Evolutionary conservation across 2,329 filamentous ascomycete species (phyloP).

Genomic region (Aureobasidium sp.): DNA sequence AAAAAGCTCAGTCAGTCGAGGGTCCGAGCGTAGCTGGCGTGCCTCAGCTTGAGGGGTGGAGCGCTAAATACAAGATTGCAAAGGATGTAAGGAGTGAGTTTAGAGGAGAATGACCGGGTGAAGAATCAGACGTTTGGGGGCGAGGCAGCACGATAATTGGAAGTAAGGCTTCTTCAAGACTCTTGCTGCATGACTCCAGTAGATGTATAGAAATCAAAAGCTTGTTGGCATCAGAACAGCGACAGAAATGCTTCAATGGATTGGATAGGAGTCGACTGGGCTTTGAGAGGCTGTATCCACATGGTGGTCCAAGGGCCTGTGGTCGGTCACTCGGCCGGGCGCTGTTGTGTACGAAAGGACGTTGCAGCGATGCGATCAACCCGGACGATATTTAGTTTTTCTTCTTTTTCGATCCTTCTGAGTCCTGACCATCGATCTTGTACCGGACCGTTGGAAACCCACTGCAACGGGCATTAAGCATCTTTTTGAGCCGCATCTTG

Average conservation of each 20-base stretch:
- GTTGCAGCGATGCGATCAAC: not conserved
- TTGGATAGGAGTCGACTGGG: not conserved
- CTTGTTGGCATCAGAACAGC: not conserved
- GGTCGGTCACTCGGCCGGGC: not conserved
- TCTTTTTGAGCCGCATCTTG: not conserved
- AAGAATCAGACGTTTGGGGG: not conserved
- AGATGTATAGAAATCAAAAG: not conserved
- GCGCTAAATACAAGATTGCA: conserved; percentile 1
- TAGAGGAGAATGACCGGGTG: not conserved
- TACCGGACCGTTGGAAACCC: conserved; percentile 10
- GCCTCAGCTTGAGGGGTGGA: conserved; percentile 9
- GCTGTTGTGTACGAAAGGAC: not conserved
- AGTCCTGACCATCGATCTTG: not conserved
- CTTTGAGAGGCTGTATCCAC: conserved; percentile 4
- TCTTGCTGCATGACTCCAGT: not conserved
- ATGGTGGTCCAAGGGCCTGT: conserved; percentile 11
- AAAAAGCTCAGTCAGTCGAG: not conserved
- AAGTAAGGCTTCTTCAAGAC: not conserved
- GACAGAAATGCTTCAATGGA: not conserved
- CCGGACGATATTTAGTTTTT: not conserved
- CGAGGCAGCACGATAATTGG: not conserved
- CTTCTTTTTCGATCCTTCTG: not conserved
- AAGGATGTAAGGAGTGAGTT: not conserved
- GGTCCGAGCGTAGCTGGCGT: conserved; percentile 6
- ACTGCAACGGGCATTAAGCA: not conserved